Percentiles rank a stretch among this genome's conserved stretches.
Conservation (phyloP, 2,329 filamentous ascomycete genomes). For the Juglanconis oblonga region DNA sequence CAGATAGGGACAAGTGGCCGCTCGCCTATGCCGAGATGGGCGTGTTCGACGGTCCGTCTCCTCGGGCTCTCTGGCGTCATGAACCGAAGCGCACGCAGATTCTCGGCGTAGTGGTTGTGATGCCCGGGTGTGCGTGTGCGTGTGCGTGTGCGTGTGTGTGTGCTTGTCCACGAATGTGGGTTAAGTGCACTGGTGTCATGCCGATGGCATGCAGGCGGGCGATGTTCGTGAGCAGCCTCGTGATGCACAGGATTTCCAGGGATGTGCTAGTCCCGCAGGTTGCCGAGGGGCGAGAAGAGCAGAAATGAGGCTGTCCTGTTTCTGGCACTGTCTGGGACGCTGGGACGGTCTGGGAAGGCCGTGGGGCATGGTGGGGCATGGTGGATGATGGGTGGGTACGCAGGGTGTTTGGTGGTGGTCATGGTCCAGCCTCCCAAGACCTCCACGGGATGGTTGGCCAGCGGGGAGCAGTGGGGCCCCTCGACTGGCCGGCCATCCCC, state of each 20-base stretch:
- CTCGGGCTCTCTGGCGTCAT: too few species aligned
- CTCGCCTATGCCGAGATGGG: not conserved
- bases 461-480: too few species aligned
- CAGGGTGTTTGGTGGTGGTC: not conserved
- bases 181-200: not conserved
- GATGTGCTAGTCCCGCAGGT: slow-evolving; percentile 14
- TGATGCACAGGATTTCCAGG: slow-evolving; percentile 15
- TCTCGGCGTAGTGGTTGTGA: too few species aligned
- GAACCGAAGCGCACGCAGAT: too few species aligned
- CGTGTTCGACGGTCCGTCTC: too few species aligned
- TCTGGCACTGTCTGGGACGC: not conserved
- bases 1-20: not conserved
- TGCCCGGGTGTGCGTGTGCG: too few species aligned
- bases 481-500: not conserved
- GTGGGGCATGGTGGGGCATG: not conserved
- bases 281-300: slow-evolving; percentile 11
- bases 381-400: not conserved
- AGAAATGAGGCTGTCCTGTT: slow-evolving; percentile 15
- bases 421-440: not conserved
- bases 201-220: slow-evolving; percentile 11
- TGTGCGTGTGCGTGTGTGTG: too few species aligned
- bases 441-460: not conserved
- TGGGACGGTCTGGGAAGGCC: too few species aligned
- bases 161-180: too few species aligned
- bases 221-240: slow-evolving; percentile 14